Evolutionary conservation across 805 yeast species (phyloP).

Genomic region (Candida railenensis): DNA sequence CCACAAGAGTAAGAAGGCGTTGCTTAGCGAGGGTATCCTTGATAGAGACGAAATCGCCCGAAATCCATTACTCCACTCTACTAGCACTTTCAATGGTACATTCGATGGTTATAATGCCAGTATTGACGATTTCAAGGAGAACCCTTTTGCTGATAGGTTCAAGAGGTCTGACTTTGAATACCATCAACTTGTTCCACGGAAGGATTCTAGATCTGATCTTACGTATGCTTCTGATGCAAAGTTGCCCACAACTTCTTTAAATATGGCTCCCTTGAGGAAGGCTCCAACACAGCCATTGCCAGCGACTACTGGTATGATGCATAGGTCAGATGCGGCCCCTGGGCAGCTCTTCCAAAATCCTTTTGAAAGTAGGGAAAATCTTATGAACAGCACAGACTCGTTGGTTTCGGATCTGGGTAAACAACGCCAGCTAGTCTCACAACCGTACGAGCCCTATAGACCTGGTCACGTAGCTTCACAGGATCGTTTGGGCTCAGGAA

Average conservation of each 20-base stretch:
- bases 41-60: constrained; percentile 20
- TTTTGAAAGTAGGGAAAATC: neutral
- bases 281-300: neutral
- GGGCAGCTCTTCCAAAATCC: neutral
- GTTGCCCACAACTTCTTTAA: too few relatives aligned
- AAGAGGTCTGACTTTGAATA: neutral
- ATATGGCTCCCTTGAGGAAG: neutral
- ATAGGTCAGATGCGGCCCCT: neutral
- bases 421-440: neutral
- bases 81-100: constrained; percentile 10
- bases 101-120: neutral
- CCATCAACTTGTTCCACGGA: neutral
- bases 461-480: neutral
- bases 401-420: too few relatives aligned
- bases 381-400: neutral
- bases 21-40: constrained; percentile 29
- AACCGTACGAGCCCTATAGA: neutral
- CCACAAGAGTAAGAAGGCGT: constrained; percentile 35
- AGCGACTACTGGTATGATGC: neutral
- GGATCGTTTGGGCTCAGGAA: neutral
- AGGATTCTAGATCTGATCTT: neutral
- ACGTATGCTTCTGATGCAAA: neutral
- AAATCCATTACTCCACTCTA: constrained; percentile 25
- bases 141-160: neutral
- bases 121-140: neutral